Evolutionary conservation across 2,329 filamentous ascomycete species (phyloP).

Genomic region (Drechslerella coelobrocha): DNA sequence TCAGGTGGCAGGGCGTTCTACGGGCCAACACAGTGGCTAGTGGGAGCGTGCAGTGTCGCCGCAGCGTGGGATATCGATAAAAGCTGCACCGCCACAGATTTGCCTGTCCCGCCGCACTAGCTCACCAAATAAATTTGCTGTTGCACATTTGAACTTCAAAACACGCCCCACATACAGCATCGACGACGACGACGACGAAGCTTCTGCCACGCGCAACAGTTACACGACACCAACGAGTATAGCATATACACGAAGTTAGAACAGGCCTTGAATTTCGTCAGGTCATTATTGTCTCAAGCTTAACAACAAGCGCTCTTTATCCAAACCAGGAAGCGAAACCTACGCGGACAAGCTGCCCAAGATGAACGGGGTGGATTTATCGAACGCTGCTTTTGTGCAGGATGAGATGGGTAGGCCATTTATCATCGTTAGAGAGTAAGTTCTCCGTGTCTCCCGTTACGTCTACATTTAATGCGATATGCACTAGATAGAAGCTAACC

Average conservation of each 20-base stretch:
- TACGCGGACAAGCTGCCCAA: slow-evolving; percentile 30
- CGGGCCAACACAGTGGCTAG: slow-evolving; percentile 19
- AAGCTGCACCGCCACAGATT: slow-evolving; percentile 43
- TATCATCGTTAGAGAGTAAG: slow-evolving; percentile 96
- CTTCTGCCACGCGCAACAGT: slow-evolving; percentile 13
- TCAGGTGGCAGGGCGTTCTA: slow-evolving; percentile 22
- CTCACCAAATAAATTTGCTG: slow-evolving; percentile 27
- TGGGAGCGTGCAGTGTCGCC: background rate
- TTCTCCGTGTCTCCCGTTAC: slow-evolving; percentile 53
- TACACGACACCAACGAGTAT: slow-evolving; percentile 11
- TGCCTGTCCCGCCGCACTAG: slow-evolving; percentile 17
- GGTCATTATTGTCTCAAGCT: background rate
- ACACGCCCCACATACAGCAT: slow-evolving; percentile 25
- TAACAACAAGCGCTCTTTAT: slow-evolving; percentile 1
- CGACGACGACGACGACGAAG: slow-evolving; percentile 12
- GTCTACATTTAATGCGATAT: slow-evolving; percentile 1
- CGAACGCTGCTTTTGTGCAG: slow-evolving; percentile 76
- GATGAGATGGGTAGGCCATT: slow-evolving; percentile 97
- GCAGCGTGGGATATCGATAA: slow-evolving; percentile 38
- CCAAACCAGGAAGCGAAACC: slow-evolving; percentile 18
- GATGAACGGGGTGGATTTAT: slow-evolving; percentile 48
- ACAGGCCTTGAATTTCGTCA: slow-evolving; percentile 15
- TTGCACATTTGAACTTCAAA: slow-evolving; percentile 35
- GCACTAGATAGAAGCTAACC: slow-evolving; percentile 47
- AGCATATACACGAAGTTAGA: background rate